A percentile compares a stretch with the other conserved stretches of the same genome.
phyloP scores from a whole-genome alignment of 352 stramenopile species.

The Peronospora farinosa region DNA sequence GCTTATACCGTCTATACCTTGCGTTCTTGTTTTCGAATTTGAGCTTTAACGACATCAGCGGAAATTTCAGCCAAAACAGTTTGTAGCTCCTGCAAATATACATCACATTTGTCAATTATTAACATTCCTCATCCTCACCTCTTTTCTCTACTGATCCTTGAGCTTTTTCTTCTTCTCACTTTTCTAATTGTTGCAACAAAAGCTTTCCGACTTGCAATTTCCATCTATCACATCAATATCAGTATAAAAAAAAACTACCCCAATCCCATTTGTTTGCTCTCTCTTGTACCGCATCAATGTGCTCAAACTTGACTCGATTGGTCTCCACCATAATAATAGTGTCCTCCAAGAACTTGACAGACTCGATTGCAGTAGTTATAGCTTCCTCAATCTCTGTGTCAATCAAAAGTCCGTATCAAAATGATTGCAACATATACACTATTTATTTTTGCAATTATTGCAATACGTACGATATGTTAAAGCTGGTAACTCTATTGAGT shows the following conservation, averaged over 20 bases:
- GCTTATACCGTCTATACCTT: conserved; percentile 30
- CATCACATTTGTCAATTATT: neutral
- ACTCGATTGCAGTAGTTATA: conserved; percentile 57
- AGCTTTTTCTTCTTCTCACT: conserved; percentile 11
- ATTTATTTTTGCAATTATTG: conserved; percentile 2
- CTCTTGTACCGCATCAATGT: conserved; percentile 57
- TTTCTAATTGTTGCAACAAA: conserved; percentile 60
- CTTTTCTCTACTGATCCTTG: no score
- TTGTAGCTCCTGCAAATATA: conserved; percentile 30
- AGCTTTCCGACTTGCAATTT: conserved; percentile 58
- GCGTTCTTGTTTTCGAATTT: conserved; percentile 55
- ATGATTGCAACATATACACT: neutral
- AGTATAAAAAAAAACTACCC: neutral
- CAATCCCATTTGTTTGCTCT: neutral
- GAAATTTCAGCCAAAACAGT: conserved; percentile 49
- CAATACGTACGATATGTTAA: conserved; percentile 43
- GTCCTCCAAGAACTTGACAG: conserved; percentile 75
- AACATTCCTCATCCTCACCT: no score
- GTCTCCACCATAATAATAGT: conserved; percentile 78
- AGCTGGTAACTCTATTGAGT: conserved; percentile 46
- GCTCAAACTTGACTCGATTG: conserved; percentile 73
- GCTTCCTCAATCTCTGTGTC: conserved; percentile 51
- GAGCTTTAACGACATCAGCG: conserved; percentile 48
- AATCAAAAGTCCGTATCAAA: neutral
- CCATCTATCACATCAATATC: conserved; percentile 23